Percentiles rank a stretch among this genome's conserved stretches.
Evolutionary conservation across 2,329 filamentous ascomycete species (phyloP).

Genomic region (Pseudogymnoascus sp.): DNA sequence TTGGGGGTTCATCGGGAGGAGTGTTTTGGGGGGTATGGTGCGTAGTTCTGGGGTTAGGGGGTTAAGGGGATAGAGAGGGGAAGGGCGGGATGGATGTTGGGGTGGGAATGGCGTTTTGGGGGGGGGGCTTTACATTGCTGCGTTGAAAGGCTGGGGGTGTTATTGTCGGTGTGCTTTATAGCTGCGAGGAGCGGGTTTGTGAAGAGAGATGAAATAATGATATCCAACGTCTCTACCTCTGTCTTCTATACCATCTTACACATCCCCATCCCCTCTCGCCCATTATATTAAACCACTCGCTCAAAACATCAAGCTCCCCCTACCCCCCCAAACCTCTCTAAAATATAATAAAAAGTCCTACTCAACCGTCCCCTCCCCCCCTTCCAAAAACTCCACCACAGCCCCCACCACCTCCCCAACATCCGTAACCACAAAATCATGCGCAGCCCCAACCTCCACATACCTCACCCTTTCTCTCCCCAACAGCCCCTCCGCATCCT

Average conservation of each 20-base stretch:
- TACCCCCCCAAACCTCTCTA: too few relatives aligned
- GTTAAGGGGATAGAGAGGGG: too few relatives aligned
- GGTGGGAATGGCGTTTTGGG: neutral
- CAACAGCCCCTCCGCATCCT: slow-evolving; percentile 17
- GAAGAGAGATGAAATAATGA: neutral
- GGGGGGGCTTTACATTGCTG: neutral
- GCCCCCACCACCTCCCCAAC: slow-evolving; percentile 35
- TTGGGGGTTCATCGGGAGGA: slow-evolving; percentile 64
- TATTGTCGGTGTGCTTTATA: neutral
- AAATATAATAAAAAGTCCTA: neutral
- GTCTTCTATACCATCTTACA: neutral
- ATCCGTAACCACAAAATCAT: slow-evolving; percentile 57
- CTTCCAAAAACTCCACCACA: slow-evolving; percentile 41
- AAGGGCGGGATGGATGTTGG: too few relatives aligned
- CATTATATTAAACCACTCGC: neutral
- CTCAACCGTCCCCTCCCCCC: neutral
- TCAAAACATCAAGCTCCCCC: neutral
- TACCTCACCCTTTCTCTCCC: slow-evolving; percentile 38
- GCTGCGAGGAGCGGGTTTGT: neutral
- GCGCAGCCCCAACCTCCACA: slow-evolving; percentile 43
- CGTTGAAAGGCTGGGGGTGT: neutral
- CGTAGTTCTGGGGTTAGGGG: too few relatives aligned
- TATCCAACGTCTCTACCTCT: neutral
- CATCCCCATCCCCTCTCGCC: neutral
- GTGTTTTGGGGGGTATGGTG: slow-evolving; percentile 56